These are phyloP conservation scores for Pichiaceae sp. DNA, from an alignment of 1,139 yeast species.

Conservation along the genomic window DNA sequence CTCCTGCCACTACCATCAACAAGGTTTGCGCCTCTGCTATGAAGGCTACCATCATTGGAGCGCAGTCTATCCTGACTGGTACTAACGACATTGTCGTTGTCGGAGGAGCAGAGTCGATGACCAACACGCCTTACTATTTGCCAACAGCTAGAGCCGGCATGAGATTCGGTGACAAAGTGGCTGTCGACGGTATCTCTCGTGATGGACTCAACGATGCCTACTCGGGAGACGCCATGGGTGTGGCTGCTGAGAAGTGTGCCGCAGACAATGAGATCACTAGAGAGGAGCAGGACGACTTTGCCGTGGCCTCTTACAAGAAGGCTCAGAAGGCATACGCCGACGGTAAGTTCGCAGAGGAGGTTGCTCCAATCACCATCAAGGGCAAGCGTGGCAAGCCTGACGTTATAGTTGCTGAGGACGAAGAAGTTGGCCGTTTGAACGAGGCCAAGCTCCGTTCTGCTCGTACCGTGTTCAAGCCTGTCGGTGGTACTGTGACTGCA, in stretches of 20 bases:
- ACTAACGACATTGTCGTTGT: constrained; percentile 88
- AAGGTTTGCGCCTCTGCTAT: constrained; percentile 97
- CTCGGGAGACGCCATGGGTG: constrained; percentile 85
- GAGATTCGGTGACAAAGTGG: constrained; percentile 71
- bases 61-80: constrained; percentile 85
- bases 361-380: constrained; percentile 79
- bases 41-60: constrained; percentile 84
- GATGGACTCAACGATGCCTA: constrained; percentile 93
- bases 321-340: constrained; percentile 72
- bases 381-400: constrained; percentile 94
- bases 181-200: constrained; percentile 82
- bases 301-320: constrained; percentile 60
- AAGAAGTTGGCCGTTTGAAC: constrained; percentile 65
- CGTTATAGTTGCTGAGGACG: constrained; percentile 59
- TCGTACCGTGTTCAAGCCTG: constrained; percentile 88
- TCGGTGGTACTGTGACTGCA: constrained; percentile 91
- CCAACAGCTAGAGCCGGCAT: constrained; percentile 83
- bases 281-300: constrained; percentile 67
- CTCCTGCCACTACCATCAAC: constrained; percentile 85
- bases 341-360: constrained; percentile 76
- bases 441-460: constrained; percentile 70
- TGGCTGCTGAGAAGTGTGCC: constrained; percentile 95
- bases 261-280: constrained; percentile 54
- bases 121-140: constrained; percentile 88
- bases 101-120: constrained; percentile 98